Percentiles rank a stretch among this genome's conserved stretches.
Evolutionary conservation across 129 eudicot species (phyloP).

Genomic region (Lactuca sativa): DNA sequence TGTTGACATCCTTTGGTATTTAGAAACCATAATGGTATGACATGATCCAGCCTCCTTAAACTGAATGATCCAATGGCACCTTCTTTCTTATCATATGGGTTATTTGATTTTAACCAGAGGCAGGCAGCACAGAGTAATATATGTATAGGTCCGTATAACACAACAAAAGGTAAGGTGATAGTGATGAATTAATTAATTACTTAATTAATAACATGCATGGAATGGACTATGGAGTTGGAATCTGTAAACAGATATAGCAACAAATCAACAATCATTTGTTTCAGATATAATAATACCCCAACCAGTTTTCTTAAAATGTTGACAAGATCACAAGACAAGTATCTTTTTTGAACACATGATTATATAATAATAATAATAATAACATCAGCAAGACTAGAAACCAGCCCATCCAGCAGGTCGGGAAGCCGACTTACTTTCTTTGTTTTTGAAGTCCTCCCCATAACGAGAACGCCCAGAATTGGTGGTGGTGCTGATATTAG

Average conservation of each 20-base stretch:
- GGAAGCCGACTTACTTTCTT: conserved; percentile 60
- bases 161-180: not conserved
- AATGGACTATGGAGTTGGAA: not conserved
- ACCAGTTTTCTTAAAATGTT: conserved; percentile 2
- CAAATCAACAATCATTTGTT: conserved; percentile 18
- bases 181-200: not conserved
- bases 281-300: not conserved
- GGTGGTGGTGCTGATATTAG: conserved; percentile 31
- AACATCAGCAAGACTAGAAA: conserved; percentile 37
- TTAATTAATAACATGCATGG: not conserved
- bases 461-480: conserved; percentile 48
- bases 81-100: no score
- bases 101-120: no score
- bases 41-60: not conserved
- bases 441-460: conserved; percentile 55
- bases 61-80: no score
- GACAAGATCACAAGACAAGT: not conserved
- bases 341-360: not conserved
- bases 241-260: conserved; percentile 12
- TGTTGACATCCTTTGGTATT: no score
- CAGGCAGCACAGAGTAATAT: not conserved
- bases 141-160: no score
- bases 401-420: conserved; percentile 99
- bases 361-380: no score
- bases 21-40: not conserved